Evolutionary conservation across 2,329 filamentous ascomycete species (phyloP), one percentile per base, ranked within the genome.

Genomic region (Sporothrix variecibatus): DNA sequence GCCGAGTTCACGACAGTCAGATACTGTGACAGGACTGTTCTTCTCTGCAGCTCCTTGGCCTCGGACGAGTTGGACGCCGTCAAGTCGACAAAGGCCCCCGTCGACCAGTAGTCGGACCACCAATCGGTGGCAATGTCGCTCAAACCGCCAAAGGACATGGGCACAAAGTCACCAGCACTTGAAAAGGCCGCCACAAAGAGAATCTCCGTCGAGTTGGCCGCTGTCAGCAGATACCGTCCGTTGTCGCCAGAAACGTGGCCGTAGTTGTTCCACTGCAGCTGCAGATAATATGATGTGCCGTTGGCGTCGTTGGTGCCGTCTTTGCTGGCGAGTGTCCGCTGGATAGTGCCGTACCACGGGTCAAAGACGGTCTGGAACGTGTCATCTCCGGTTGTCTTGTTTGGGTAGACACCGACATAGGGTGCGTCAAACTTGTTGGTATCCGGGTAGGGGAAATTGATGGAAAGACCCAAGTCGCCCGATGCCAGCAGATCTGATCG

Each of bases 401-500:
- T 72, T 0, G 38, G 86, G 79, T 85, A 87, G 4, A 86, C 78
- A 0, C 87, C 87, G 1, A 89, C 86, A 75, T 85, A 88, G 0
- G 87, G 86, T 1, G 85, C 86, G 51, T 88, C 86, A 73, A 88
- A 88, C 76, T 88, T 88, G 76, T 86, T 85, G 34, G 79, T 78
- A 20, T 82, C 85, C 26, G 86, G 81, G 72, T 86, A 85, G 2
- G 87, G 86, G 72, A 87, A 88, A 72, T 88, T 86, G 72, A 88
- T 83, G 76, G 87, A 87, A 6, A 88, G 77, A 0, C 84, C 83
- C 8, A 88, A 77, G 4, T 78, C 76, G 0, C 81, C 83, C 1
- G 76, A 75, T 4, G 76, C 78, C 8, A 88, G 76, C 2, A 87
- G 78, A 0, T 80, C 77, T 0, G 85, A 87, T 15, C 81, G 78